phyloP scores from a whole-genome alignment of 306 rosid species.

The Quillaja saponaria region DNA sequence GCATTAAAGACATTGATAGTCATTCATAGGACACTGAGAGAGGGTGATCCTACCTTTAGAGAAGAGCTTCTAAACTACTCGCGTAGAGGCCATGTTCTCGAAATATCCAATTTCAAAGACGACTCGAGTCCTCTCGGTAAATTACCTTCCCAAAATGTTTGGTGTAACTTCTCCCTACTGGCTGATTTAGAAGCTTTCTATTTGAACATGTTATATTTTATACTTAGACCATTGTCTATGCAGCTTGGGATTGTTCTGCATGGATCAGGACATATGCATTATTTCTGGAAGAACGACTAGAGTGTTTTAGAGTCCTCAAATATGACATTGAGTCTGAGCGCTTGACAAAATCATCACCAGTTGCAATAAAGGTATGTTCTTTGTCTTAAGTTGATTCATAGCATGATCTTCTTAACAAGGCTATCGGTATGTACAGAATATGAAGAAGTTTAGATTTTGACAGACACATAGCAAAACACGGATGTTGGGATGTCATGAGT shows the following conservation, averaged over 20 bases:
- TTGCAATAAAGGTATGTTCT: constrained; percentile 48
- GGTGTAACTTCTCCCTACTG: background rate
- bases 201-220: constrained; percentile 16
- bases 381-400: constrained; percentile 18
- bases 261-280: constrained; percentile 87
- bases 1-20: constrained; percentile 93
- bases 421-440: constrained; percentile 16
- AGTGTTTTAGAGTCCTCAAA: constrained; percentile 69
- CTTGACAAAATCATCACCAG: constrained; percentile 51
- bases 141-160: constrained; percentile 9
- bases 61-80: constrained; percentile 75
- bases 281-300: constrained; percentile 82
- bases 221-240: constrained; percentile 37
- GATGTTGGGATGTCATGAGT: constrained; percentile 45
- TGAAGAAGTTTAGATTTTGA: constrained; percentile 29
- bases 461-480: constrained; percentile 71
- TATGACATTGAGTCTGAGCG: constrained; percentile 85
- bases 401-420: background rate
- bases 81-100: constrained; percentile 64
- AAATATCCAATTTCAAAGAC: constrained; percentile 84
- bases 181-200: constrained; percentile 20
- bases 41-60: constrained; percentile 84
- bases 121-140: constrained; percentile 86
- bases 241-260: constrained; percentile 99
- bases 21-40: constrained; percentile 88